These are phyloP conservation scores for Bidens hawaiensis DNA, from an alignment of 140 eudicot species.

Conservation along the genomic window DNA sequence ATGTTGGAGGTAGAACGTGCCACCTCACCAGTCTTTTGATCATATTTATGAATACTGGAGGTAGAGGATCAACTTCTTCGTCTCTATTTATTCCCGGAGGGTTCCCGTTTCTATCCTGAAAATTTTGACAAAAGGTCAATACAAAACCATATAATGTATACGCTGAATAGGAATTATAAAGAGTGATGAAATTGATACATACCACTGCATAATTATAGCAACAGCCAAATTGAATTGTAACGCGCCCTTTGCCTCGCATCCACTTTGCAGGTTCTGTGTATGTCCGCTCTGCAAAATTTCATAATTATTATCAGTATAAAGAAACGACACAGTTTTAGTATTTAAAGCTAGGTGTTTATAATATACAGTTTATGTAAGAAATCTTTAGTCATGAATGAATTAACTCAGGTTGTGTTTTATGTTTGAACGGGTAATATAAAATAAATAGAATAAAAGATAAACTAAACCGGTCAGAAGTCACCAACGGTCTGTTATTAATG, in stretches of 20 bases:
- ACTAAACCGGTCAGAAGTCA: too few species aligned
- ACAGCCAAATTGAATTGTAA: slow-evolving; percentile 94
- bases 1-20: slow-evolving; percentile 84
- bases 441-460: too few species aligned
- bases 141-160: too few species aligned
- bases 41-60: slow-evolving; percentile 66
- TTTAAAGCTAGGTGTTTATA: too few species aligned
- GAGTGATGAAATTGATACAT: slow-evolving; percentile 21
- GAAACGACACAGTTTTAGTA: background rate
- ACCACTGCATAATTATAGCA: slow-evolving; percentile 93
- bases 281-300: slow-evolving; percentile 58
- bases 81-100: slow-evolving; percentile 89
- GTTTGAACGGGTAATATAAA: too few species aligned
- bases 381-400: too few species aligned
- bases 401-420: too few species aligned
- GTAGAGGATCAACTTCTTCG: slow-evolving; percentile 73
- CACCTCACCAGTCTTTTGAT: slow-evolving; percentile 76
- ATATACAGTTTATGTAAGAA: too few species aligned
- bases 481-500: too few species aligned
- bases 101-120: slow-evolving; percentile 86
- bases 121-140: slow-evolving; percentile 2
- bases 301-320: background rate
- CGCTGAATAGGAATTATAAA: background rate
- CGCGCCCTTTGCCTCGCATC: slow-evolving; percentile 99
- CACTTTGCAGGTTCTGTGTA: slow-evolving; percentile 84